These are phyloP conservation scores for Amaranthus tricolor DNA, from an alignment of 179 eudicot genomes.

Conservation along the genomic window DNA sequence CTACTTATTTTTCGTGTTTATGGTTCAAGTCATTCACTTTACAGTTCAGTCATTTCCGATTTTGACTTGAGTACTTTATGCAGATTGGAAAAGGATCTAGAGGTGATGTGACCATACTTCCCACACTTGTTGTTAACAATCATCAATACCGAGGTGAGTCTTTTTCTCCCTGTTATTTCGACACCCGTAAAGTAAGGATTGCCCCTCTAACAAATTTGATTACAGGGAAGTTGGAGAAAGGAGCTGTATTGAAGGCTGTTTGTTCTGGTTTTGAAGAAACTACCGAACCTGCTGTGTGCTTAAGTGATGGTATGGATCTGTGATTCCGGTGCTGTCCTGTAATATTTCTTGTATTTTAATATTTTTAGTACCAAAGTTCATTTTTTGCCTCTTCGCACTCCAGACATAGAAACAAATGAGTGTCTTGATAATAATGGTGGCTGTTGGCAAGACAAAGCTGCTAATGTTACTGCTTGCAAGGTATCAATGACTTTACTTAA, in stretches of 20 bases:
- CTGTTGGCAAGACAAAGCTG: constrained; percentile 84
- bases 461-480: constrained; percentile 84
- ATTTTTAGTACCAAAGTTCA: neutral
- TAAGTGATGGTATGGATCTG: constrained; percentile 58
- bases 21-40: neutral
- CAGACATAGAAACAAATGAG: constrained; percentile 80
- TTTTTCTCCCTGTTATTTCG: neutral
- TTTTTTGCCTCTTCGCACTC: constrained; percentile 4
- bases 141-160: constrained; percentile 81
- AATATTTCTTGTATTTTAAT: neutral
- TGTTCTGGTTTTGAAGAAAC: constrained; percentile 96
- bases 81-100: constrained; percentile 93
- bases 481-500: constrained; percentile 22
- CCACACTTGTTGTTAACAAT: constrained; percentile 89
- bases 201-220: constrained; percentile 18
- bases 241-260: constrained; percentile 84
- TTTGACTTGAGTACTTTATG: constrained; percentile 8
- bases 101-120: constrained; percentile 92
- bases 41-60: constrained; percentile 8
- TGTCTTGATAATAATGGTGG: constrained; percentile 83
- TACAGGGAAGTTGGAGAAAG: constrained; percentile 88
- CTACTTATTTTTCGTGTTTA: constrained; percentile 3
- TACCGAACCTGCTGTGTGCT: constrained; percentile 84
- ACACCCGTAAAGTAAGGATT: neutral
- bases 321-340: neutral